phyloP scores from a whole-genome alignment of 2,329 filamentous ascomycete species.

The Xylariaceae sp. region DNA sequence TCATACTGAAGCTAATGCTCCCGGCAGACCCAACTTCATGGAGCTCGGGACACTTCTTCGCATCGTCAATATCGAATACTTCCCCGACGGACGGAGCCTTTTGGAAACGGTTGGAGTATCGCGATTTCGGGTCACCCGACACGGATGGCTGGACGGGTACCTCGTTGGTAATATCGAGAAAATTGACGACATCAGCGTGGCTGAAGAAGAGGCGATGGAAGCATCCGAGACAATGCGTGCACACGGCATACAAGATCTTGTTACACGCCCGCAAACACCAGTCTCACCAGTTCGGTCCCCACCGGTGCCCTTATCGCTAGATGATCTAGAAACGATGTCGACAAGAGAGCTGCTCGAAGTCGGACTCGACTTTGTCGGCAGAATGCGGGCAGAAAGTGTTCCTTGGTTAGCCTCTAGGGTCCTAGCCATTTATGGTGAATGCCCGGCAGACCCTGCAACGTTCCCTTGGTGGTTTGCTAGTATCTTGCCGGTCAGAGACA shows the following conservation, averaged over 20 bases:
- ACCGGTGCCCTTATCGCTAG: conserved; percentile 12
- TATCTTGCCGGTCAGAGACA: conserved; percentile 74
- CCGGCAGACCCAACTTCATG: conserved; percentile 54
- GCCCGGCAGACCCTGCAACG: conserved; percentile 72
- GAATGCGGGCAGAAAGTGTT: conserved; percentile 69
- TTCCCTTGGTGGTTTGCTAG: conserved; percentile 93
- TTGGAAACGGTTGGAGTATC: conserved; percentile 77
- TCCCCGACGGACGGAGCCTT: conserved; percentile 79
- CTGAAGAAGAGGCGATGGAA: conserved; percentile 79
- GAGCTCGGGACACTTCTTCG: conserved; percentile 78
- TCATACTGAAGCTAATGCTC: conserved; percentile 56
- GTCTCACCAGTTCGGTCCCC: conserved; percentile 20
- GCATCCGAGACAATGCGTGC: conserved; percentile 60
- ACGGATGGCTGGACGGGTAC: conserved; percentile 74
- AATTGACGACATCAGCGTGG: conserved; percentile 78
- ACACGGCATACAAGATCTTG: conserved; percentile 26
- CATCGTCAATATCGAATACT: conserved; percentile 72
- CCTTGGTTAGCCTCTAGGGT: conserved; percentile 76
- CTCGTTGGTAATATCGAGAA: conserved; percentile 74
- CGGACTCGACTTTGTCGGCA: conserved; percentile 67
- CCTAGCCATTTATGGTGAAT: conserved; percentile 74
- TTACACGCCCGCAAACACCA: conserved; percentile 29
- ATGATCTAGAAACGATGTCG: conserved; percentile 59
- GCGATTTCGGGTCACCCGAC: conserved; percentile 71
- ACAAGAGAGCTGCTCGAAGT: conserved; percentile 71